These are phyloP conservation scores for Talaromyces marneffei DNA, from an alignment of 2,329 filamentous ascomycete species.

Conservation along the genomic window DNA sequence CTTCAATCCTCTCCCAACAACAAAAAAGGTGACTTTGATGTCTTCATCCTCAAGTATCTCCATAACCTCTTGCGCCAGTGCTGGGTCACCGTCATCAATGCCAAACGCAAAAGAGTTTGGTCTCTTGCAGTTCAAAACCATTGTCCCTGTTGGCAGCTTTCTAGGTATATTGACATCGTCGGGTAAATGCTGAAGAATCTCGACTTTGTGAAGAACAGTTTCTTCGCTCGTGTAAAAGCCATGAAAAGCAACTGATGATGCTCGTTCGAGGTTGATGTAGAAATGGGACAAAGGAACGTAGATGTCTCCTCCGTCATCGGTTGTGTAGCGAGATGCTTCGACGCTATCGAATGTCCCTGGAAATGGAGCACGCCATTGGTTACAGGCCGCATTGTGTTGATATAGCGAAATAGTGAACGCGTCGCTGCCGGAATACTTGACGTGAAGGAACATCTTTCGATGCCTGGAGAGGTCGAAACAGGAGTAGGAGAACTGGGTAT, in stretches of 20 bases:
- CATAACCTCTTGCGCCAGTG: constrained; percentile 55
- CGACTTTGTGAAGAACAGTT: constrained; percentile 52
- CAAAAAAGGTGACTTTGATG: constrained; percentile 67
- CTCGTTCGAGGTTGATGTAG: constrained; percentile 52
- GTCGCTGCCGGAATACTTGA: constrained; percentile 57
- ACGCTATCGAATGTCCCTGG: constrained; percentile 64
- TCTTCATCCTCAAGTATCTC: constrained; percentile 55
- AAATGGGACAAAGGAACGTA: constrained; percentile 65
- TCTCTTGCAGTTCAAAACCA: constrained; percentile 59
- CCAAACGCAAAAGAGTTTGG: constrained; percentile 67
- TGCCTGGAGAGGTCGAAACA: constrained; percentile 55
- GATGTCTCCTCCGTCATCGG: constrained; percentile 44
- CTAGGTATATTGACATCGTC: constrained; percentile 47
- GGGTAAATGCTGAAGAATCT: constrained; percentile 55
- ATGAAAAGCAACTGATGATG: constrained; percentile 57
- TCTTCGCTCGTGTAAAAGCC: constrained; percentile 55
- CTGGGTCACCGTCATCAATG: constrained; percentile 62
- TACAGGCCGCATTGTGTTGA: constrained; percentile 60
- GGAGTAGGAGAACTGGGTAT: constrained; percentile 51
- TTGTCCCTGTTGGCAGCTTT: constrained; percentile 56
- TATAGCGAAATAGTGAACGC: constrained; percentile 61
- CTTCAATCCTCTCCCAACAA: constrained; percentile 58
- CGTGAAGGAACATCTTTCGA: constrained; percentile 57
- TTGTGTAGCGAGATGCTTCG: constrained; percentile 57
- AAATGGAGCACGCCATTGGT: constrained; percentile 51